A percentile compares a stretch with the other conserved stretches of the same genome.
Evolutionary conservation across 2,329 filamentous ascomycete genomes (phyloP).

Genomic region (Sphaerulina populicola): DNA sequence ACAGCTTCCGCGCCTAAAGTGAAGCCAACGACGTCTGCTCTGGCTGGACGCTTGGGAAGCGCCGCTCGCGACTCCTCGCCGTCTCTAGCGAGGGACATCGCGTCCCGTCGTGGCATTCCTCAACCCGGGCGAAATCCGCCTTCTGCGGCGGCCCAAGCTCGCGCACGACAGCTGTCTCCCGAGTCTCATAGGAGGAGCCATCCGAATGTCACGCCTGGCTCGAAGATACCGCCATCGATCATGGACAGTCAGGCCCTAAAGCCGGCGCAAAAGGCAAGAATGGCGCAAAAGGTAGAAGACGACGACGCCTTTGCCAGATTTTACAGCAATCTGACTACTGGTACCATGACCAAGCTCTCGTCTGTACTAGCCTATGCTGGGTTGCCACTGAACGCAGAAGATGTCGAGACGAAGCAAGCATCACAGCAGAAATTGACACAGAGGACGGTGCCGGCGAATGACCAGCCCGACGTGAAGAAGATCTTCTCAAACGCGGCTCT

Average conservation of each 20-base stretch:
- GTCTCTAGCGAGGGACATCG: constrained; percentile 34
- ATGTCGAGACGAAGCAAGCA: constrained; percentile 24
- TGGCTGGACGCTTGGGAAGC: constrained; percentile 23
- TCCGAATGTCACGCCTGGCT: neutral
- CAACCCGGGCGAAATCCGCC: constrained; percentile 20
- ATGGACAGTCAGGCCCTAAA: constrained; percentile 26
- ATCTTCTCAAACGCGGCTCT: constrained; percentile 82
- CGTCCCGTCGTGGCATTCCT: constrained; percentile 32
- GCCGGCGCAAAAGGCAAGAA: constrained; percentile 10
- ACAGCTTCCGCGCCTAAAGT: constrained; percentile 8
- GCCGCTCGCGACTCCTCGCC: constrained; percentile 30
- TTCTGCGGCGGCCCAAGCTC: constrained; percentile 26
- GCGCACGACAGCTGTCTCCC: constrained; percentile 27
- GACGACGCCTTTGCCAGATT: constrained; percentile 76
- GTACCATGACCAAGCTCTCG: constrained; percentile 77
- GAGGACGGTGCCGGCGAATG: constrained; percentile 26
- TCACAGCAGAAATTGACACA: constrained; percentile 27
- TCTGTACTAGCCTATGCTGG: constrained; percentile 89
- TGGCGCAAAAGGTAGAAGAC: constrained; percentile 22
- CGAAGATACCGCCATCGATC: constrained; percentile 27
- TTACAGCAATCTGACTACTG: constrained; percentile 77
- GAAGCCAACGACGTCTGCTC: constrained; percentile 19
- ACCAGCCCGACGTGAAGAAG: constrained; percentile 63
- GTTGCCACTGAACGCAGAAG: constrained; percentile 55
- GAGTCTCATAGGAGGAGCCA: constrained; percentile 24